These are phyloP conservation scores for Myriangium duriaei DNA, from an alignment of 2,329 filamentous ascomycete species.

Conservation along the genomic window DNA sequence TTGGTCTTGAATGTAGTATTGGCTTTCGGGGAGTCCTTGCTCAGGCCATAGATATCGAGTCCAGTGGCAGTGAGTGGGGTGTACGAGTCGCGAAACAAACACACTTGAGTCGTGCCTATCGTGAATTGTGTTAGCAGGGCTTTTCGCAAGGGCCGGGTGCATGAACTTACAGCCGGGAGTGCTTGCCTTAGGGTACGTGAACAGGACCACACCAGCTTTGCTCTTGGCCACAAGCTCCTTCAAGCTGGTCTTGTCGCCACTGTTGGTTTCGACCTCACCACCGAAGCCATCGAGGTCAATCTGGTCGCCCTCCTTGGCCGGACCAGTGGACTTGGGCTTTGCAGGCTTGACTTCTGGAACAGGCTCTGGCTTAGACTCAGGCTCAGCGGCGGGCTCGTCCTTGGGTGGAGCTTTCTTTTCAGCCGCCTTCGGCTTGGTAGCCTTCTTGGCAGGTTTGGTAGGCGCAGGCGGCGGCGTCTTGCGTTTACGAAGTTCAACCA, in stretches of 20 bases:
- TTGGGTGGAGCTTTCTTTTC: conserved; percentile 19
- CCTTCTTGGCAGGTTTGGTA: conserved; percentile 36
- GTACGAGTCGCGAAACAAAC: conserved; percentile 83
- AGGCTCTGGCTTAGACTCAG: neutral
- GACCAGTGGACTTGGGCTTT: conserved; percentile 12
- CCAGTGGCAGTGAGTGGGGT: conserved; percentile 62
- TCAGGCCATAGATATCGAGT: conserved; percentile 80
- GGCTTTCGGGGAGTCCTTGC: conserved; percentile 73
- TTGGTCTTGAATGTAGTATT: conserved; percentile 90
- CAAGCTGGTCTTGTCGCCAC: conserved; percentile 67
- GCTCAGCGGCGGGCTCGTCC: conserved; percentile 10
- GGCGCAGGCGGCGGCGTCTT: conserved; percentile 42
- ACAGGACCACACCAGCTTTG: conserved; percentile 75
- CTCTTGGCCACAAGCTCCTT: conserved; percentile 72
- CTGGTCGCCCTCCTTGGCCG: conserved; percentile 37
- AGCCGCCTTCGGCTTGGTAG: conserved; percentile 24
- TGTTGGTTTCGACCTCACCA: conserved; percentile 69
- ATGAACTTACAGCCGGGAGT: conserved; percentile 76
- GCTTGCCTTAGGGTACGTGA: conserved; percentile 90
- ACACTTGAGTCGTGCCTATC: conserved; percentile 85
- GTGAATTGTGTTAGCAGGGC: too few relatives aligned
- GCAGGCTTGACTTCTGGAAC: conserved; percentile 12
- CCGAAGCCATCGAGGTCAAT: conserved; percentile 45
- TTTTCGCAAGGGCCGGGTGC: too few relatives aligned
- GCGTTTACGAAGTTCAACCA: conserved; percentile 52